phyloP scores from a whole-genome alignment of 1,139 yeast species.

The Candida sanyaensis region DNA sequence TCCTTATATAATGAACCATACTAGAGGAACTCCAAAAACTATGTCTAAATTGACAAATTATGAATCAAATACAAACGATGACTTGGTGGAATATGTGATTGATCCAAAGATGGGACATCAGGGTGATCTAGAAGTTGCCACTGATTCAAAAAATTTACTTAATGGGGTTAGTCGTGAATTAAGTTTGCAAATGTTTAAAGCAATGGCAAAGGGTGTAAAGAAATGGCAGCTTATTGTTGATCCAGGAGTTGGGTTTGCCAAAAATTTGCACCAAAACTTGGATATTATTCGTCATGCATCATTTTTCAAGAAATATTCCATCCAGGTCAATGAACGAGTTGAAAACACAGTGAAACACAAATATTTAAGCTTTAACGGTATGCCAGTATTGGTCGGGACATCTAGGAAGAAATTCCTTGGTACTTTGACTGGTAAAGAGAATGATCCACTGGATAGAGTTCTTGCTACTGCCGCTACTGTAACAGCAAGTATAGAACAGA shows the following conservation, averaged over 20 bases:
- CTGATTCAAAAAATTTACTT: conserved; percentile 35
- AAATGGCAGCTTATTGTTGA: conserved; percentile 93
- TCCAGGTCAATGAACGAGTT: conserved; percentile 26
- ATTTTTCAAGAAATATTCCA: conserved; percentile 53
- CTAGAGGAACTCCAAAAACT: conserved; percentile 77
- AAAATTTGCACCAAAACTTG: conserved; percentile 67
- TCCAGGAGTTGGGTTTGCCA: conserved; percentile 97
- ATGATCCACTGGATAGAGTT: conserved; percentile 58
- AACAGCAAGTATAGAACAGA: conserved; percentile 71
- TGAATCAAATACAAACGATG: conserved; percentile 40
- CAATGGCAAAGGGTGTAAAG: conserved; percentile 62
- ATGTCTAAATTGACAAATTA: conserved; percentile 69
- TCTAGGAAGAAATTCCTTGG: conserved; percentile 89
- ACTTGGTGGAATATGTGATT: conserved; percentile 37
- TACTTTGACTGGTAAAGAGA: conserved; percentile 49
- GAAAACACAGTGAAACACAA: conserved; percentile 19
- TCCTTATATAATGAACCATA: conserved; percentile 82
- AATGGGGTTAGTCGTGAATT: conserved; percentile 67
- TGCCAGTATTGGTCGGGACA: conserved; percentile 81
- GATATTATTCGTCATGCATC: conserved; percentile 61
- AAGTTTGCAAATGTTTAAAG: conserved; percentile 53
- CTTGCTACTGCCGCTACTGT: conserved; percentile 79
- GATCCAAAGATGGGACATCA: conserved; percentile 34
- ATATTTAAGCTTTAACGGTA: conserved; percentile 46
- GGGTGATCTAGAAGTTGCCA: conserved; percentile 17